Percentiles rank a stretch among this genome's conserved stretches.
phyloP scores from a whole-genome alignment of 176 grass and related monocot genomes.

The Eragrostis nindensis region DNA sequence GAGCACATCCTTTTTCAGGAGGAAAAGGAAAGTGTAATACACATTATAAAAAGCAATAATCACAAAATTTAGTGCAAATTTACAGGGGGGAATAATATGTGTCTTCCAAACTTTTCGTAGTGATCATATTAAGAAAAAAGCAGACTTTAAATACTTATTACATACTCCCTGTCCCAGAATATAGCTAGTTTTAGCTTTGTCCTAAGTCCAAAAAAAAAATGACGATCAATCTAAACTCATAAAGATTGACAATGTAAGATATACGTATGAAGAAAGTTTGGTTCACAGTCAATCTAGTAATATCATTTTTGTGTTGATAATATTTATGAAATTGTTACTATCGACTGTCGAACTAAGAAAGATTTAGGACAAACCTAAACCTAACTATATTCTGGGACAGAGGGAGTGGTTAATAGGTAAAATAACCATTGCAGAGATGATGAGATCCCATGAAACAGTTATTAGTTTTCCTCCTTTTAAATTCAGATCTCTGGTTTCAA shows the following conservation, averaged over 20 bases:
- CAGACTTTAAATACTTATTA: neutral
- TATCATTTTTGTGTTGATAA: no score
- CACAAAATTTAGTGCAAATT: neutral
- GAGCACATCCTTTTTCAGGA: neutral
- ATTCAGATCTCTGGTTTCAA: slow-evolving; percentile 3
- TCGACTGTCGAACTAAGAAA: no score
- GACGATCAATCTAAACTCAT: no score
- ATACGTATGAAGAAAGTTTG: no score
- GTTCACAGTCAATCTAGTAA: no score
- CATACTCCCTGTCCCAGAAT: neutral
- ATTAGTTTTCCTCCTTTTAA: neutral
- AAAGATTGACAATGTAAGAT: no score
- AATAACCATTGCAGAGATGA: neutral
- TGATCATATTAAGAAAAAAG: neutral
- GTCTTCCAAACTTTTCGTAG: neutral
- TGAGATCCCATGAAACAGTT: neutral
- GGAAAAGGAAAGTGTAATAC: neutral
- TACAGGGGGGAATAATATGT: neutral
- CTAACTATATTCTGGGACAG: no score
- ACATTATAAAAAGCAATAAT: neutral
- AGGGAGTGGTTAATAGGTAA: neutral
- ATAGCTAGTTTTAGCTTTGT: no score
- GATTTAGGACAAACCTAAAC: no score
- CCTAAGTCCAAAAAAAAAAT: no score
- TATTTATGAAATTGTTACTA: no score